Base-by-base conservation (phyloP, 345 rosid species). In the Pistacia integerrima region DNA sequence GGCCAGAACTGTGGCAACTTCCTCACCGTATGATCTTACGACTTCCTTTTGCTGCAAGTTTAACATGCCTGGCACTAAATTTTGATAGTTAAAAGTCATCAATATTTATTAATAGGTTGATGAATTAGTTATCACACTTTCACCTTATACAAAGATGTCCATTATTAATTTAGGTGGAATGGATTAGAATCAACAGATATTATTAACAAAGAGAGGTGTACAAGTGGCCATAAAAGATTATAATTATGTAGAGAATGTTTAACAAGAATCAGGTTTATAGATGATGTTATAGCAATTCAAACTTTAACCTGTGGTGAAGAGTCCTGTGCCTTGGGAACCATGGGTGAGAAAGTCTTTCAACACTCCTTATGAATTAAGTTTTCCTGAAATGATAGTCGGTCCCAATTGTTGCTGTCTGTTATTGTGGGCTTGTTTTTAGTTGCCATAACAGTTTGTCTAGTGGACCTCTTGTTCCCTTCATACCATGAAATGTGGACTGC, bases 1-100 rank as follows among this genome's bases (percentile, higher is more conserved):
- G 94, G 95, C 48, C 98, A 82, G 83, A 94, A 94, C 78, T 69
- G 90, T 46, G 85, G 96, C 77, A 94, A 94, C 84, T 92, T 92
- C 76, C 78, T 94, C 77, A 94, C 91, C 63, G 94, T 88, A 86
- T 71, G 80, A 46, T 62, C 63, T 59, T 65, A n/a, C 6, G 16
- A 28, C 35, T 5, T 4, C 57, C 8, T 57, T 30, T 61, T 67
- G 33, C 12, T 60, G 52, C 55, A 9, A 18, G 54, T 44, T 44
- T 5, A 36, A 17, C 33, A 22, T 30, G 52, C 71, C 52, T 72
- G 48, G 35, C 54, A 11, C 25, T 35, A 30, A 46, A 58, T 28
- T 3, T 67, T 62, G 60, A 64, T 62, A 1, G 54, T 57, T 28
- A 33, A 48, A 55, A 56, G 33, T 75, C n/a, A 18, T 1, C 48